Percentiles rank a stretch among this genome's conserved stretches.
Conservation (phyloP, 441 rosid species). For the Melastoma candidum region DNA sequence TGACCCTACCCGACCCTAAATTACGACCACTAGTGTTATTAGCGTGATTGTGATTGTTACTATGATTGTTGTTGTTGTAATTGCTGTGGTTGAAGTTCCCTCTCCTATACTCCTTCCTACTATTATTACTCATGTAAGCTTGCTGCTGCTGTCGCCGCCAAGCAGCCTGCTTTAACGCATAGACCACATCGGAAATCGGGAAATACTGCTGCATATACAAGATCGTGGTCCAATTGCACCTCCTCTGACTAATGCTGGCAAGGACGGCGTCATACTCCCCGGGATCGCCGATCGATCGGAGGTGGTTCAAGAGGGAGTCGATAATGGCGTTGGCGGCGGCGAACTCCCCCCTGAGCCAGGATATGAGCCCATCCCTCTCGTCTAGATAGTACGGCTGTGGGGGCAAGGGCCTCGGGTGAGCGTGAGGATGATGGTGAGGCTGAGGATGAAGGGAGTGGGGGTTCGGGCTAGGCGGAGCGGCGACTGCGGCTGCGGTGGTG, state of each 20-base stretch:
- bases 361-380: constrained; percentile 67
- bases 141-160: constrained; percentile 32
- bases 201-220: constrained; percentile 79
- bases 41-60: no score
- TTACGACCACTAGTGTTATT: no score
- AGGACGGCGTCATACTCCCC: constrained; percentile 58
- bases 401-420: constrained; percentile 17
- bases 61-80: no score
- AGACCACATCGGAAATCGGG: constrained; percentile 46
- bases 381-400: constrained; percentile 44
- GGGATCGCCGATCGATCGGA: constrained; percentile 46
- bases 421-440: constrained; percentile 1
- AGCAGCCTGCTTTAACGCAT: constrained; percentile 53
- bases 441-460: no score
- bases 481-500: no score
- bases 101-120: constrained; percentile 9
- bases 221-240: constrained; percentile 67
- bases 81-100: no score
- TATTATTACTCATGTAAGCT: background rate
- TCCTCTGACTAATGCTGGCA: constrained; percentile 56
- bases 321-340: constrained; percentile 90
- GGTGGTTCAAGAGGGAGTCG: constrained; percentile 60
- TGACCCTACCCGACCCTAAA: no score
- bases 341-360: constrained; percentile 80
- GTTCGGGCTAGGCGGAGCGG: no score